A percentile compares a stretch with the other conserved stretches of the same genome.
These are phyloP conservation scores for Gossypium lobatum DNA, from an alignment of 441 rosid genomes.

Conservation along the genomic window DNA sequence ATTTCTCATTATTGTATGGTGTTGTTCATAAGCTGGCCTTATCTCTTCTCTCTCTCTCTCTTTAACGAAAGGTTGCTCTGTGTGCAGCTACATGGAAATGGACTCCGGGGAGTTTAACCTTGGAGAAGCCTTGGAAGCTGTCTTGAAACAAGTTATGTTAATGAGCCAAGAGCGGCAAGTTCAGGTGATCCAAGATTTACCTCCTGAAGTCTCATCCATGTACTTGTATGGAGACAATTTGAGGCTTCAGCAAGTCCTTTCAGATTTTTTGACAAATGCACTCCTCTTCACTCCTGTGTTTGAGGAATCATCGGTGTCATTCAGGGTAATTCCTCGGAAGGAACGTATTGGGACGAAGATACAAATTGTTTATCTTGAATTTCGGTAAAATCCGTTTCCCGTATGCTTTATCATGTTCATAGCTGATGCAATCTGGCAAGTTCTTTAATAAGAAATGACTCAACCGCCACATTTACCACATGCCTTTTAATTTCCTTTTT, in stretches of 20 bases:
- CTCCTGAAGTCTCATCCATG: constrained; percentile 45
- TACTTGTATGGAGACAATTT: constrained; percentile 58
- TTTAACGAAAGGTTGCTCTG: constrained; percentile 2
- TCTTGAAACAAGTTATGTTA: constrained; percentile 54
- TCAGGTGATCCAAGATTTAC: constrained; percentile 41
- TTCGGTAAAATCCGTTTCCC: constrained; percentile 34
- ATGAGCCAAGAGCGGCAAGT: constrained; percentile 52
- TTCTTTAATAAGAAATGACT: not conserved
- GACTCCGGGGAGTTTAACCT: constrained; percentile 48
- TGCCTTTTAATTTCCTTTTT: not conserved
- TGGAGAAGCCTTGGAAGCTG: constrained; percentile 52
- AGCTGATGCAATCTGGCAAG: not conserved
- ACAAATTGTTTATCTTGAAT: constrained; percentile 64
- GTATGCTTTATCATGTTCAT: not conserved
- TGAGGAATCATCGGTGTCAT: constrained; percentile 45
- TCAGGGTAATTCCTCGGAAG: constrained; percentile 40
- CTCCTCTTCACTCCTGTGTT: constrained; percentile 52
- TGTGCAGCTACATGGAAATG: constrained; percentile 54
- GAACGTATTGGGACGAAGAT: constrained; percentile 56
- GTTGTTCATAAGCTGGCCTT: not conserved
- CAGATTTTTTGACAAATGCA: constrained; percentile 53
- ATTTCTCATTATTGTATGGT: not conserved
- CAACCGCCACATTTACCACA: not conserved
- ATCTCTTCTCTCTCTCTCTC: not conserved
- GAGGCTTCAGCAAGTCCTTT: constrained; percentile 80